Evolutionary conservation across 2,329 filamentous ascomycete species (phyloP).

Genomic region (Trichoderma sp.): DNA sequence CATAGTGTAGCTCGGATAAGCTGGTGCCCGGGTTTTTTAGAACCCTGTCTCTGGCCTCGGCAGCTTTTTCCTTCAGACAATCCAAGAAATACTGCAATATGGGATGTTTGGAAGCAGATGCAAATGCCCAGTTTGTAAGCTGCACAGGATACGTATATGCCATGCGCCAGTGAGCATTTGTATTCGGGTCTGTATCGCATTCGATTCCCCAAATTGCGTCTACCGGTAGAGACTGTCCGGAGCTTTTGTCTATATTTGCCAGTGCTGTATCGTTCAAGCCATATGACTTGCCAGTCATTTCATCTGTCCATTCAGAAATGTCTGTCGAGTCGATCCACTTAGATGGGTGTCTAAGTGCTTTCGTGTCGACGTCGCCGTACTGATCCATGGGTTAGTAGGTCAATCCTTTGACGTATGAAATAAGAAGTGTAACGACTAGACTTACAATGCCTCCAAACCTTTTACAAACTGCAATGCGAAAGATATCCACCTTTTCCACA

Average conservation of each 20-base stretch:
- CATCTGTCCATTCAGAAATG: constrained; percentile 33
- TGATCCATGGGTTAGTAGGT: constrained; percentile 1
- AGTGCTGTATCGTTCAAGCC: constrained; percentile 11
- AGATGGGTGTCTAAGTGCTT: constrained; percentile 32
- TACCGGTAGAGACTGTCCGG: constrained; percentile 25
- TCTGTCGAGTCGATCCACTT: constrained; percentile 32
- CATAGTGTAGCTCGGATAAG: constrained; percentile 5
- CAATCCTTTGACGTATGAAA: background rate
- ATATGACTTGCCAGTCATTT: constrained; percentile 30
- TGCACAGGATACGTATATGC: constrained; percentile 36
- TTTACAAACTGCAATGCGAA: constrained; percentile 34
- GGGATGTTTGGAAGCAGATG: constrained; percentile 33
- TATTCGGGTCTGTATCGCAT: constrained; percentile 33
- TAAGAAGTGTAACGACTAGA: background rate
- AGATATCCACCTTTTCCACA: constrained; percentile 35
- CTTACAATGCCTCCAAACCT: constrained; percentile 36
- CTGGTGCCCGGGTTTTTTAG: background rate
- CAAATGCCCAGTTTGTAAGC: constrained; percentile 36
- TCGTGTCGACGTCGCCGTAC: constrained; percentile 36
- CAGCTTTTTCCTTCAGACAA: constrained; percentile 22
- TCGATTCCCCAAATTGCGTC: constrained; percentile 34
- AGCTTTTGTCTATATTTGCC: background rate
- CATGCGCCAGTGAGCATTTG: constrained; percentile 35
- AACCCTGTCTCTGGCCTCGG: constrained; percentile 23
- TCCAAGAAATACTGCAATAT: constrained; percentile 32